Conservation (phyloP, 352 stramenopile genomes). For the Phytopythium helicoides region DNA sequence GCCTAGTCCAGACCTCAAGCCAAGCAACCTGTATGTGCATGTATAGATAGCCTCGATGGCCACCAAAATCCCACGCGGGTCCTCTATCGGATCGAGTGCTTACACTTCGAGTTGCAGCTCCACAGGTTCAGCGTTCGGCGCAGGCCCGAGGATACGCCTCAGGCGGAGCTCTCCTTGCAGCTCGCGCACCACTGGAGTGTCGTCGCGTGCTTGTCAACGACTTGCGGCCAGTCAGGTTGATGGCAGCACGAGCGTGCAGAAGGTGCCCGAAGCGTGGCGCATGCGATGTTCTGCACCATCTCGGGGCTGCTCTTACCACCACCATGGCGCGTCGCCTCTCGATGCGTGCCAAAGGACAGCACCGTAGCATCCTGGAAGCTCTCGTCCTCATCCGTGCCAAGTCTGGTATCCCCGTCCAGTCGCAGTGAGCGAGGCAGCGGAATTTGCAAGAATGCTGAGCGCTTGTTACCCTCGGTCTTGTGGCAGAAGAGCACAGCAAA, state of each 20-base stretch:
- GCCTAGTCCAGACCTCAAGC: neutral
- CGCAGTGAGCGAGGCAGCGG: conserved; percentile 43
- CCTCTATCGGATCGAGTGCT: too few species aligned
- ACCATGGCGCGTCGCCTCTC: conserved; percentile 57
- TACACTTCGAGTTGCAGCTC: conserved; percentile 41
- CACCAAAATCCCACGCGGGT: conserved; percentile 8
- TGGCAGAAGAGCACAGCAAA: conserved; percentile 64
- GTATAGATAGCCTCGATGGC: neutral
- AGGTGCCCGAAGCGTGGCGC: conserved; percentile 75
- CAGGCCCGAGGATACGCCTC: conserved; percentile 53
- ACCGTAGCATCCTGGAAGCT: conserved; percentile 68
- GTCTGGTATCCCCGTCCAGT: conserved; percentile 7
- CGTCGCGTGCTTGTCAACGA: conserved; percentile 34
- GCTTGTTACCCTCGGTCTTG: conserved; percentile 8
- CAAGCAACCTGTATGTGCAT: too few species aligned
- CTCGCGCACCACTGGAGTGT: conserved; percentile 35
- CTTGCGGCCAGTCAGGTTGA: conserved; percentile 40
- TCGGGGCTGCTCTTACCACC: conserved; percentile 76
- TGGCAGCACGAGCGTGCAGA: conserved; percentile 67
- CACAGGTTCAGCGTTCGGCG: conserved; percentile 34
- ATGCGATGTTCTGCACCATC: conserved; percentile 89
- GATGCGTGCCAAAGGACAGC: conserved; percentile 51
- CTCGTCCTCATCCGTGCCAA: conserved; percentile 15
- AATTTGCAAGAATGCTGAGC: conserved; percentile 46
- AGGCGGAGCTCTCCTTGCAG: conserved; percentile 55